Base-by-base conservation (phyloP, 1,284 basidiomycete species). In the Lentinus polychrous region DNA sequence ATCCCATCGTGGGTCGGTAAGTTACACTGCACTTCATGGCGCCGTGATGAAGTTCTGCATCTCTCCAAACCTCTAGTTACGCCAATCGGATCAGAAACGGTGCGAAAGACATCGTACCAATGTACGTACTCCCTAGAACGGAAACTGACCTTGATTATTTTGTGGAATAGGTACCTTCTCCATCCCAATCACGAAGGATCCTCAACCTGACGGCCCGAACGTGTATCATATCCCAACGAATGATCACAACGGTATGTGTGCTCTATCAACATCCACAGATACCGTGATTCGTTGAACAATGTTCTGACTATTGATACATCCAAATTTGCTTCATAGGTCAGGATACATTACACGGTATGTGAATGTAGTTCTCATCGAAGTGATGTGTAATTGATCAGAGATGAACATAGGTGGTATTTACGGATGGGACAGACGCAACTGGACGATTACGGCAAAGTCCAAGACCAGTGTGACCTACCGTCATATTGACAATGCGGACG, bases 351-450 rank as follows among this genome's bases (percentile, higher is more conserved):
- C 77, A 79, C 54, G 76, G 76, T 35, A 35, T 11, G 23, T 10
- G 6, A 5, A 12, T 34, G 5, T 15, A 6, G 12, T 43, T 43
- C 24, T 24, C 15, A 14, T 42, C 17, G 40, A 14, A 14, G 17
- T 8, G 17, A 8, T 41, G 31, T 24, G 31, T 8, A 14, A n/a
- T 32, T 43, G 22, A 43, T 32, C 14, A 33, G n/a, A 8, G 20
- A 43, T 43, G 10, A 5, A 4, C 8, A 18, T 17, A 45, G 43
- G 46, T 1, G 77, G 78, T 7, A 70, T 74, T 6, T 62, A 66
- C 42, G 78, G 78, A 36, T 79, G 75, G 73, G 75, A 78, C 54
- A 65, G 74, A n/a, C 69, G 73, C 10, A 74, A 73, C 58, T 81
- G 77, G 77, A 78, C 72, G 1, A 54, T 78, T n/a, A 64, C 69